Evolutionary conservation across 345 rosid species (phyloP), one percentile per base, ranked within the genome.

Genomic region (Populus tremula): DNA sequence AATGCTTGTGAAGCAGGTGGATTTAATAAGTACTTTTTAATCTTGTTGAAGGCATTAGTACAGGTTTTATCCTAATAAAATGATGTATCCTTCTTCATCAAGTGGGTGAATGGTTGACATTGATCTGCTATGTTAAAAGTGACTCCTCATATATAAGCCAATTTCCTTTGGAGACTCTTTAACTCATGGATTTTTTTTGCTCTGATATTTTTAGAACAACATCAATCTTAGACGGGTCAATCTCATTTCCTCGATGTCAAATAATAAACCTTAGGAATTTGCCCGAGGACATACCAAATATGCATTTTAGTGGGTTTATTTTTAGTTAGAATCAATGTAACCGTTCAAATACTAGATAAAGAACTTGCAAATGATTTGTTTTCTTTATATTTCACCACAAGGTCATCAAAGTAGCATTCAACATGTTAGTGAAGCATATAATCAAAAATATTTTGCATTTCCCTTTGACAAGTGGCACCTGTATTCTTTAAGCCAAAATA

Each of bases 371-470:
- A 33, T 79, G 63, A 5, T 66, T 29, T 1, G 29, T 17, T 21
- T 20, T 65, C 11, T 16, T 23, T 53, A 1, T 13, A 14, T 27
- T 70, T 61, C 8, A 64, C 49, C 17, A 77, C 54, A 5, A 63
- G 6, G 7, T 79, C 74, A 33, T 74, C 74, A 4, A 74, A 38
- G 20, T 70, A 75, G 2, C 62, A 69, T 36, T 80, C 82, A 7
- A 80, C 59, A 13, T 36, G 2, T 10, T 74, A 33, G 1, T 69
- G 23, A 0, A 79, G 14, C 49, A 54, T 73, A 14, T 67, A 74
- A 39, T 66, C 14, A 29, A 79, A 79, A 1, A 54, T 54, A 2
- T 43, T 67, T 2, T 50, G 17, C 74, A 68, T 73, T 0, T 62
- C 82, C 18, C 5, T 7, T 27, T 79, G 62, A 23, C 56, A 79